phyloP scores from a whole-genome alignment of 805 yeast genomes.

The Candida insectalens region DNA sequence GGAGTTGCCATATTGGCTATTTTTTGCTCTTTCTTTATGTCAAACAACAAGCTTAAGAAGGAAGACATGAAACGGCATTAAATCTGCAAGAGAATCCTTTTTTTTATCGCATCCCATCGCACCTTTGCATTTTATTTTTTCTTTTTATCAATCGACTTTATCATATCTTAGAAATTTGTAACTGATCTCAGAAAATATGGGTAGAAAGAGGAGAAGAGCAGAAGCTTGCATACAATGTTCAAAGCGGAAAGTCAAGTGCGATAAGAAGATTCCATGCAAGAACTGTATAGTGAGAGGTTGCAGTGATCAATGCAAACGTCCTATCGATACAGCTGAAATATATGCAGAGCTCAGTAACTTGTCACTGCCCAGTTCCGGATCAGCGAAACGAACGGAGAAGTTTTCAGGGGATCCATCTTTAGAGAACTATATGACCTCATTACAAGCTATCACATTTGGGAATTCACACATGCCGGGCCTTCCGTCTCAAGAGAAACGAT shows the following conservation, averaged over 20 bases:
- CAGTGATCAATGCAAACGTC: conserved; percentile 11
- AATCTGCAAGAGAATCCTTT: too few relatives aligned
- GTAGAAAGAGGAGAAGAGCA: too few relatives aligned
- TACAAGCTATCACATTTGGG: conserved; percentile 16
- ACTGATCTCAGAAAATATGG: too few relatives aligned
- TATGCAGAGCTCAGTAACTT: not conserved
- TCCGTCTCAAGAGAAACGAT: not conserved
- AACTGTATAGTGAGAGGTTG: conserved; percentile 13
- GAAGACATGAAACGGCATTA: too few relatives aligned
- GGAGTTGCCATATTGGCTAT: conserved; percentile 17
- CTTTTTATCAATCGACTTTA: not conserved
- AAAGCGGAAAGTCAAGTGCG: conserved; percentile 16
- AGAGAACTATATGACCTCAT: conserved; percentile 6
- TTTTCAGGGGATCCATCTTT: too few relatives aligned
- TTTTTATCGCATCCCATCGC: too few relatives aligned
- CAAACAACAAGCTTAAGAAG: conserved; percentile 1
- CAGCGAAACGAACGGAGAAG: too few relatives aligned
- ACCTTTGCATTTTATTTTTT: not conserved
- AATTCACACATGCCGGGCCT: conserved; percentile 3
- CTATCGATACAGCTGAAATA: conserved; percentile 1
- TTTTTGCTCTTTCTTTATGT: conserved; percentile 2
- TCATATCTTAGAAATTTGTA: too few relatives aligned
- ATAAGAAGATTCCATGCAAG: conserved; percentile 15
- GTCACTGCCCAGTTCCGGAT: too few relatives aligned
- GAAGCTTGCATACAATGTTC: conserved; percentile 17